Conservation (phyloP, 768 basidiomycete genomes). For the Amanita phalloides region DNA sequence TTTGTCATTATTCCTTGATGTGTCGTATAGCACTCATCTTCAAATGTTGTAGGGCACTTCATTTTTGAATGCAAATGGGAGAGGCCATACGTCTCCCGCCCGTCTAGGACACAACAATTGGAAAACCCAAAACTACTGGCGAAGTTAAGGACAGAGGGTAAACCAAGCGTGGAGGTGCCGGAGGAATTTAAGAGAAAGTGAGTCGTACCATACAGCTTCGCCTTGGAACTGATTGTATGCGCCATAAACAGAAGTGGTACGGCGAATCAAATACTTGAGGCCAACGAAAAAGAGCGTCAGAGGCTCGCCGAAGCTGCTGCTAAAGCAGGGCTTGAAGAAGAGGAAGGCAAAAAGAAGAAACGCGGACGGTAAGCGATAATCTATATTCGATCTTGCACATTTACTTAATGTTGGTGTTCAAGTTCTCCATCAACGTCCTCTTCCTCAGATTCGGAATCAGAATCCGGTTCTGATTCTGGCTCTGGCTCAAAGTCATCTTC, state of each 20-base stretch:
- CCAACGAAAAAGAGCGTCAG: constrained; percentile 68
- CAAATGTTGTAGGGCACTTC: constrained; percentile 58
- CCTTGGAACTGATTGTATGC: not conserved
- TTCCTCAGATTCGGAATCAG: constrained; percentile 26
- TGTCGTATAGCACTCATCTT: not conserved
- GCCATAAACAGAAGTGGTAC: constrained; percentile 40
- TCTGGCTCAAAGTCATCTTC: constrained; percentile 21
- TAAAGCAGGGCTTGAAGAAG: constrained; percentile 20
- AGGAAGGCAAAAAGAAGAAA: constrained; percentile 28
- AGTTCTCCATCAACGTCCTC: constrained; percentile 17
- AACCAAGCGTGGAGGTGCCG: constrained; percentile 75
- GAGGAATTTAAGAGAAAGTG: constrained; percentile 86
- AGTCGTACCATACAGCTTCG: not conserved
- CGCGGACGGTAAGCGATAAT: constrained; percentile 18
- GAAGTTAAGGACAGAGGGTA: constrained; percentile 59
- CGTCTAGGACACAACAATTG: constrained; percentile 78
- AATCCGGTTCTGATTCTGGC: constrained; percentile 20
- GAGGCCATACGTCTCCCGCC: constrained; percentile 80
- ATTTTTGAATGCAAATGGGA: constrained; percentile 82
- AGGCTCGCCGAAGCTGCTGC: constrained; percentile 25
- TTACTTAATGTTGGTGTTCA: not conserved
- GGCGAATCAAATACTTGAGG: constrained; percentile 78
- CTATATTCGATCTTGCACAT: not conserved
- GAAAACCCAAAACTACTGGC: constrained; percentile 63
- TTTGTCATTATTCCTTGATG: constrained; percentile 15